These are phyloP conservation scores for Hypoxylon sp. DNA, from an alignment of 2,329 filamentous ascomycete species.

Conservation along the genomic window DNA sequence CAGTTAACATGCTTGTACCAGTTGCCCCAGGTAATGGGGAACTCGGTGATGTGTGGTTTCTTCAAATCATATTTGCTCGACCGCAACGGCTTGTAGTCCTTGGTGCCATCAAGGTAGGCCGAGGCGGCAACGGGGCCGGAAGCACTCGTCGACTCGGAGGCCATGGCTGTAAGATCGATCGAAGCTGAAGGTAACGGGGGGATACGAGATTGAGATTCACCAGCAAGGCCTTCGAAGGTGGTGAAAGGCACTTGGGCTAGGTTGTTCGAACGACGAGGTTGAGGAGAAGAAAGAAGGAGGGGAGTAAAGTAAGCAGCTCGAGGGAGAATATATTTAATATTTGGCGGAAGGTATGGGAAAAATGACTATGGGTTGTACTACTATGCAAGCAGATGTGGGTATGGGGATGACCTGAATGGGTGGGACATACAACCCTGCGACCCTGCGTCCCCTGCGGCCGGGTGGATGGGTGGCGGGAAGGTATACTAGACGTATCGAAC, in stretches of 20 bases:
- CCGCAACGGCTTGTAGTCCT: slow-evolving; percentile 57
- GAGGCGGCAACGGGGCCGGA: slow-evolving; percentile 54
- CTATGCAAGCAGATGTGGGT: slow-evolving; percentile 19
- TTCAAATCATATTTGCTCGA: slow-evolving; percentile 58
- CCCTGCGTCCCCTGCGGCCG: slow-evolving; percentile 16
- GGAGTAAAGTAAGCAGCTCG: slow-evolving; percentile 17
- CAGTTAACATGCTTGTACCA: slow-evolving; percentile 95
- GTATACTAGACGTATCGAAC: slow-evolving; percentile 22
- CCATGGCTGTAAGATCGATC: slow-evolving; percentile 45
- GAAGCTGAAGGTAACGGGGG: slow-evolving; percentile 50
- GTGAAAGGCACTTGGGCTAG: slow-evolving; percentile 19
- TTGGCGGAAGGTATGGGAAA: slow-evolving; percentile 12
- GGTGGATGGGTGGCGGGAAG: slow-evolving; percentile 28
- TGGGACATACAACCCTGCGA: slow-evolving; percentile 32
- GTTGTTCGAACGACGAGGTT: slow-evolving; percentile 21
- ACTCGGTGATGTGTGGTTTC: slow-evolving; percentile 88
- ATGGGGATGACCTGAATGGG: slow-evolving; percentile 29
- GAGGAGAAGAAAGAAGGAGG: slow-evolving; percentile 12
- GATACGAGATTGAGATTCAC: slow-evolving; percentile 46
- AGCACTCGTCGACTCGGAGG: slow-evolving; percentile 43
- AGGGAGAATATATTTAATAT: slow-evolving; percentile 30
- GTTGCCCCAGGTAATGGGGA: slow-evolving; percentile 80
- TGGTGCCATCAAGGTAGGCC: slow-evolving; percentile 49
- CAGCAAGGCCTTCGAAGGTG: slow-evolving; percentile 31
- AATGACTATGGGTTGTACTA: slow-evolving; percentile 12